These are phyloP conservation scores for Rhodosporidiobolus odoratus DNA, from an alignment of 768 basidiomycete genomes.

Conservation along the genomic window DNA sequence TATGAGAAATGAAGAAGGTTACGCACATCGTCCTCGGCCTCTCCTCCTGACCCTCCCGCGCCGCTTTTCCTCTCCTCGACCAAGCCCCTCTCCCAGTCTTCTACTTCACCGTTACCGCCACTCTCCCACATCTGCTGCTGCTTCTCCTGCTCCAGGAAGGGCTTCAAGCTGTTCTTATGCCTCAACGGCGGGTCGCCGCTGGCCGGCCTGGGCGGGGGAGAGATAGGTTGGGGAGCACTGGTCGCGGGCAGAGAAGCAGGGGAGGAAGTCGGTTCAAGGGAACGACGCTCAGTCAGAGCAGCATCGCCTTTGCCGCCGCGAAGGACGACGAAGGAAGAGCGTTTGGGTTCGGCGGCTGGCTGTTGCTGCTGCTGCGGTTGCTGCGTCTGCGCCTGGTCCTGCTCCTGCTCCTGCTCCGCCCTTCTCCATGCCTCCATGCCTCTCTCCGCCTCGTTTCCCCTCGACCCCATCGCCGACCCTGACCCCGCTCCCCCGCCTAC, in stretches of 20 bases:
- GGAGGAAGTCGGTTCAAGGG: not conserved
- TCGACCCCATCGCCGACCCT: not conserved
- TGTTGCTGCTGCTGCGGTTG: not conserved
- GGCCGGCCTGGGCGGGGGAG: not conserved
- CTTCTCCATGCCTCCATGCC: not conserved
- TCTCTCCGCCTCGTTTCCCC: not conserved
- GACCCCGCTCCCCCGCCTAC: not conserved
- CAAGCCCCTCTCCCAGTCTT: conserved; percentile 36
- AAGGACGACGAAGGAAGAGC: conserved; percentile 34
- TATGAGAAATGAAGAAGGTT: not conserved
- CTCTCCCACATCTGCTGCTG: conserved; percentile 3
- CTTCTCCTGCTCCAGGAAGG: conserved; percentile 34
- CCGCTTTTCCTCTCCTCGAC: conserved; percentile 29
- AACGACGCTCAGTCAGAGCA: conserved; percentile 25
- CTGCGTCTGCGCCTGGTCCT: not conserved
- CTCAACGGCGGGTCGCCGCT: not conserved
- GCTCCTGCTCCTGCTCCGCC: conserved; percentile 5
- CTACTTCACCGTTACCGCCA: conserved; percentile 3
- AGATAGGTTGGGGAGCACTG: not conserved
- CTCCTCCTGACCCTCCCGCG: conserved; percentile 5
- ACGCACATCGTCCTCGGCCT: conserved; percentile 3
- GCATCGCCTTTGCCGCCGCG: conserved; percentile 33
- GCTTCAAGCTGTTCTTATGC: conserved; percentile 36
- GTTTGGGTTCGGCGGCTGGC: conserved; percentile 19
- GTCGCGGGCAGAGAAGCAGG: not conserved